These are phyloP conservation scores for Pythium dissimile DNA, from an alignment of 352 stramenopile genomes.

Conservation along the genomic window DNA sequence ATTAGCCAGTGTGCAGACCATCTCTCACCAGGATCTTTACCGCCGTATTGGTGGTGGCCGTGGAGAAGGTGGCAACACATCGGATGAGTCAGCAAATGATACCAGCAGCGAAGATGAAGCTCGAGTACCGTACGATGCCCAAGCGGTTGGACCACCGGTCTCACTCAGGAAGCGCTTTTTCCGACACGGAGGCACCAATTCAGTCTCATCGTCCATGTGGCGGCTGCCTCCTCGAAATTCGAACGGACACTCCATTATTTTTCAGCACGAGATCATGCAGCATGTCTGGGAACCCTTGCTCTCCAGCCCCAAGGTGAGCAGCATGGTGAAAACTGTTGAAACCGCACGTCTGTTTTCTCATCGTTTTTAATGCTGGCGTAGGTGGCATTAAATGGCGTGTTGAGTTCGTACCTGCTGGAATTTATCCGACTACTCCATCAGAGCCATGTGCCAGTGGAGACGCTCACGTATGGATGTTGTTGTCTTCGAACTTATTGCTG, in stretches of 20 bases:
- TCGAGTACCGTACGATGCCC: constrained; percentile 8
- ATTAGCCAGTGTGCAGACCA: constrained; percentile 43
- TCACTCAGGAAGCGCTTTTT: constrained; percentile 13
- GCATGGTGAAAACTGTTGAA: not conserved
- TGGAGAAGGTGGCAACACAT: not conserved
- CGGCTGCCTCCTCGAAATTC: constrained; percentile 25
- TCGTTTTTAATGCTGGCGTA: constrained; percentile 15
- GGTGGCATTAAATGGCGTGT: constrained; percentile 28
- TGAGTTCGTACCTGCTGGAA: constrained; percentile 60
- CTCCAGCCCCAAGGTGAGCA: constrained; percentile 33
- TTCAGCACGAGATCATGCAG: constrained; percentile 56
- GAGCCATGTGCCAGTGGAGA: constrained; percentile 51
- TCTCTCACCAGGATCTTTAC: constrained; percentile 30
- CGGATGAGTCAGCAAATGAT: constrained; percentile 33
- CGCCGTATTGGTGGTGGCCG: constrained; percentile 8
- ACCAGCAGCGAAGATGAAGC: constrained; percentile 35
- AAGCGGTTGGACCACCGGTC: constrained; percentile 17
- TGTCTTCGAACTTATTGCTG: not conserved
- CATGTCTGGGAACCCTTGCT: constrained; percentile 54
- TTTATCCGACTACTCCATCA: constrained; percentile 60
- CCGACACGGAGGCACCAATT: not conserved
- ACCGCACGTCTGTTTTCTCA: not conserved
- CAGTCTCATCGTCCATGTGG: not conserved
- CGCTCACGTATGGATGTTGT: constrained; percentile 36
- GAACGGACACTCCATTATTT: constrained; percentile 40